Conservation (phyloP, 805 yeast genomes). For the Nakazawaea peltata region DNA sequence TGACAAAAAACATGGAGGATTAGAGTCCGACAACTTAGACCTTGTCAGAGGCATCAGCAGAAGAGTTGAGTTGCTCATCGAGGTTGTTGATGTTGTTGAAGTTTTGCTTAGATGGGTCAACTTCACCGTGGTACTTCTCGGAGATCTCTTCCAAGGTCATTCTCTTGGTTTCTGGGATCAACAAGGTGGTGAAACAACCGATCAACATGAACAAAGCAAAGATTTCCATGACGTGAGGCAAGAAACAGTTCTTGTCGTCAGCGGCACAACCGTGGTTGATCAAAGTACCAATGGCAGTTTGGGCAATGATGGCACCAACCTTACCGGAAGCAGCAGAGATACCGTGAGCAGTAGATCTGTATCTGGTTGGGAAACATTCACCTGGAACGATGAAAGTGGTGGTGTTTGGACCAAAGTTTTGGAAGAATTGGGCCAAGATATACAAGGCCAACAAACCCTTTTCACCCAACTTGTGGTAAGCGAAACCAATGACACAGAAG, state of each 20-base stretch:
- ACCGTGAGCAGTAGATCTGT: constrained; percentile 94
- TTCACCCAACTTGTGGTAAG: constrained; percentile 59
- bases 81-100: neutral
- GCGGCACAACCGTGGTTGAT: constrained; percentile 69
- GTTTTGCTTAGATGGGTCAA: constrained; percentile 37
- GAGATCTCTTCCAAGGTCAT: constrained; percentile 79
- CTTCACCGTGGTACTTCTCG: constrained; percentile 79
- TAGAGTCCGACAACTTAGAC: no score
- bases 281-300: constrained; percentile 79
- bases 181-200: constrained; percentile 58
- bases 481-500: constrained; percentile 80
- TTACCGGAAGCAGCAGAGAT: constrained; percentile 90
- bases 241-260: constrained; percentile 60
- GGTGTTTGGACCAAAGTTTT: constrained; percentile 89
- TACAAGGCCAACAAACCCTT: constrained; percentile 70
- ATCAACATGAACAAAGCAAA: constrained; percentile 86
- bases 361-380: constrained; percentile 89
- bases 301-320: constrained; percentile 89
- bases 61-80: constrained; percentile 4
- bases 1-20: no score
- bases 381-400: constrained; percentile 90
- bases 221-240: constrained; percentile 90
- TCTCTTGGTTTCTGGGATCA: constrained; percentile 88
- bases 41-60: constrained; percentile 9
- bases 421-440: constrained; percentile 78